Conservation (phyloP, 495 filamentous ascomycete genomes). For the Saxophila tyrrhenica region DNA sequence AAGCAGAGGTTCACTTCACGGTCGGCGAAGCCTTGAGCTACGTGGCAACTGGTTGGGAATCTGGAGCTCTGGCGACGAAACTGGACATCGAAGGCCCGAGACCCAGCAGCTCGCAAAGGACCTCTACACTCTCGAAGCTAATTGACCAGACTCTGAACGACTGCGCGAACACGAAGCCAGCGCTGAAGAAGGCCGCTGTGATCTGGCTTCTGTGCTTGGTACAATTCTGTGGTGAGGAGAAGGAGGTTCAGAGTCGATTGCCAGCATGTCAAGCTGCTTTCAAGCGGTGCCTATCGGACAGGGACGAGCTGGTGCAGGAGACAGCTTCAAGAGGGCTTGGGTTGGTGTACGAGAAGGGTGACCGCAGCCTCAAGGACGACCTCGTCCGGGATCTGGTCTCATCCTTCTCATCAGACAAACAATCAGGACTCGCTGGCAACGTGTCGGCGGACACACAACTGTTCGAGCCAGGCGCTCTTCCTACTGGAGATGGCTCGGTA, state of each 20-base stretch:
- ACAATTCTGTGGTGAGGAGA: slow-evolving; percentile 71
- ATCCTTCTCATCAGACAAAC: slow-evolving; percentile 68
- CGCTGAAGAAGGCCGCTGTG: slow-evolving; percentile 73
- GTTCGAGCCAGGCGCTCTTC: slow-evolving; percentile 86
- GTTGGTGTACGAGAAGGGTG: slow-evolving; percentile 85
- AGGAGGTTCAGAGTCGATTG: slow-evolving; percentile 58
- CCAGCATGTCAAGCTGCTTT: slow-evolving; percentile 77
- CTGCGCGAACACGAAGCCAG: slow-evolving; percentile 72
- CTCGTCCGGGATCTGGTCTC: slow-evolving; percentile 76
- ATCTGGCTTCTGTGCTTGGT: slow-evolving; percentile 92
- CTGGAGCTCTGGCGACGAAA: slow-evolving; percentile 45
- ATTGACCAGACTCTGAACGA: slow-evolving; percentile 59
- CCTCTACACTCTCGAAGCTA: slow-evolving; percentile 40
- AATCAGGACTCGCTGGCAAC: slow-evolving; percentile 56
- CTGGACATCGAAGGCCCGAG: slow-evolving; percentile 46
- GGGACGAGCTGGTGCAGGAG: slow-evolving; percentile 90
- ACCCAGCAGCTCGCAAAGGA: slow-evolving; percentile 26
- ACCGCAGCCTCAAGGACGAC: slow-evolving; percentile 63
- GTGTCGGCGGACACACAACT: slow-evolving; percentile 82
- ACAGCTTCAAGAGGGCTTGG: slow-evolving; percentile 82
- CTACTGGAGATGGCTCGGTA: slow-evolving; percentile 78
- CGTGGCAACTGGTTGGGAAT: slow-evolving; percentile 68
- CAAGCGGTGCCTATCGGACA: slow-evolving; percentile 70
- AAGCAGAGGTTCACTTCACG: slow-evolving; percentile 76
- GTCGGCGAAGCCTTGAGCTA: slow-evolving; percentile 76